Base-by-base conservation (phyloP, 306 rosid genomes). In the Prunus dulcis region DNA sequence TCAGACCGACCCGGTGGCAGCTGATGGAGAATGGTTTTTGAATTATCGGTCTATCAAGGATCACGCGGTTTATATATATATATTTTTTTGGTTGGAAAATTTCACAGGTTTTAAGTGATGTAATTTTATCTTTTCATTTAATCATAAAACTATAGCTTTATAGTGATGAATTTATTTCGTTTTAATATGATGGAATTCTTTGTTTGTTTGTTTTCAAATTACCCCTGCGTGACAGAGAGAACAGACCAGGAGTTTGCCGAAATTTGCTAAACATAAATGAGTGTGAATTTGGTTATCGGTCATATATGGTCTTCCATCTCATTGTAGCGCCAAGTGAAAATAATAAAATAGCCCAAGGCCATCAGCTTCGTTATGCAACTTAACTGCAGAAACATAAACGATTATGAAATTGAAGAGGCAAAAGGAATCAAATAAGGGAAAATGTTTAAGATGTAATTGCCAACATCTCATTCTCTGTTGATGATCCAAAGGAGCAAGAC, bases 401-500 rank as follows among this genome's bases (percentile, higher is more conserved):
- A 5, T 15, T 22, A 11, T 2, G 0, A 34, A 30, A 23, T 5
- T 12, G 46, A 67, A 12, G 9, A 10, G 61, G 74, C 62, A 17
- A 38, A 8, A 64, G 18, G 47, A 17, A 8, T 18, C 41, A 27
- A 34, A 51, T n/a, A 2, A 30, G 12, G 47, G 71, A 52, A 17
- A 30, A 51, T 18, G 3, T 69, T 3, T 22, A 61, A 23, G 28
- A 58, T 63, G 52, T 25, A 49, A 56, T 49, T 41, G 56, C 65
- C 72, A 17, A 22, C 22, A 14, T 73, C 23, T 41, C 27, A 45
- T 68, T 17, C 75, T 71, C 64, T 65, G 73, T 47, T 70, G 76
- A 23, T 46, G 73, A 57, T 53, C 62, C 70, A 67, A 19, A 80
- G 41, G 45, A 77, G 79, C 81, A 79, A 69, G 62, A 71, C 74